Evolutionary conservation across 768 basidiomycete species (phyloP).

Genomic region (Boletus edulis): DNA sequence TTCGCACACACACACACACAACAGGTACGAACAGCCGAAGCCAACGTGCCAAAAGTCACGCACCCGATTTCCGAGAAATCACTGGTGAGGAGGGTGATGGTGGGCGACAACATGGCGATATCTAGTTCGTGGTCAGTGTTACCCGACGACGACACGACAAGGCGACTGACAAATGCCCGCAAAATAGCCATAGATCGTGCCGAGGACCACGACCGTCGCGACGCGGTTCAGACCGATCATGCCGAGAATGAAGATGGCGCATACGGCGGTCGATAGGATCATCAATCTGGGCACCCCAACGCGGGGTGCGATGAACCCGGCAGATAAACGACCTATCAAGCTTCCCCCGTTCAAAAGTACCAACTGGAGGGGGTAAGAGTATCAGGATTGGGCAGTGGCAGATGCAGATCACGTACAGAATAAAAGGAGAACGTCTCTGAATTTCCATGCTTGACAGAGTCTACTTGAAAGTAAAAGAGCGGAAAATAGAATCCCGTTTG

Average conservation of each 20-base stretch:
- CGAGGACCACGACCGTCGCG: constrained; percentile 37
- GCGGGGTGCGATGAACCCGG: constrained; percentile 40
- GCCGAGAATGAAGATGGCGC: constrained; percentile 40
- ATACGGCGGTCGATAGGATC: constrained; percentile 31
- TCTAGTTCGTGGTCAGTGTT: constrained; percentile 21
- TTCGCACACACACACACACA: not conserved
- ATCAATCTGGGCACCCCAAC: constrained; percentile 45
- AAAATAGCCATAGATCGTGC: constrained; percentile 47
- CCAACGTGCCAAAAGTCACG: constrained; percentile 2
- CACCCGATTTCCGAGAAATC: constrained; percentile 52
- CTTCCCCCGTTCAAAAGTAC: constrained; percentile 52
- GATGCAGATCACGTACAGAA: constrained; percentile 34
- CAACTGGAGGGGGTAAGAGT: constrained; percentile 33
- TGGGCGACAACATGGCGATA: constrained; percentile 39
- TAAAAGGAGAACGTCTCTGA: constrained; percentile 53
- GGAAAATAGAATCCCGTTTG: constrained; percentile 46
- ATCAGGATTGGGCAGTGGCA: not conserved
- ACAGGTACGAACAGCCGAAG: too few species aligned
- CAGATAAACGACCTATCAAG: constrained; percentile 49
- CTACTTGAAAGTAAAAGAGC: constrained; percentile 56
- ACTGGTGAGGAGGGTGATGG: constrained; percentile 42
- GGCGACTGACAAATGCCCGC: constrained; percentile 37
- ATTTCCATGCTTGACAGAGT: constrained; percentile 47
- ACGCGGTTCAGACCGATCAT: constrained; percentile 39
- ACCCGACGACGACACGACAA: not conserved